Percentiles rank a stretch among this genome's conserved stretches.
These are phyloP conservation scores for Eucalyptus cladocalyx DNA, from an alignment of 345 rosid genomes.

Conservation along the genomic window DNA sequence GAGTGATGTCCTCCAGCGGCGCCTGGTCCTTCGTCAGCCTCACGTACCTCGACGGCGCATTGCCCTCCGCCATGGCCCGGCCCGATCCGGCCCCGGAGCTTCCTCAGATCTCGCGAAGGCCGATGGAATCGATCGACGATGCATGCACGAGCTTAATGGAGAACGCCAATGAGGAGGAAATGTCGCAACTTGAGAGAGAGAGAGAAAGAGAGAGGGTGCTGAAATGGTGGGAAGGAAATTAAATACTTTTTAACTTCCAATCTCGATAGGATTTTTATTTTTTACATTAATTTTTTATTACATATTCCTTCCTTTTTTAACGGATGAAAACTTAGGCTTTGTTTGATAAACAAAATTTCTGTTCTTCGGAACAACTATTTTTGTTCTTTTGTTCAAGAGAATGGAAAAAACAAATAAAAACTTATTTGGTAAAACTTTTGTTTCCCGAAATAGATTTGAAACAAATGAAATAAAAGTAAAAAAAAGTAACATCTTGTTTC, in stretches of 20 bases:
- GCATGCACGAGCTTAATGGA: neutral
- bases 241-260: neutral
- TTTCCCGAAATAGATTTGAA: fast-evolving
- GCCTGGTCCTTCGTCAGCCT: constrained; percentile 51
- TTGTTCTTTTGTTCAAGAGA: fast-evolving
- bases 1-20: constrained; percentile 51
- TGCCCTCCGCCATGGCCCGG: constrained; percentile 44
- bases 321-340: neutral
- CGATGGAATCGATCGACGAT: neutral
- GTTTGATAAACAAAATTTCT: fast-evolving
- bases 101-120: neutral
- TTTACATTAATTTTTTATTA: neutral
- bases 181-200: neutral
- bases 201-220: neutral
- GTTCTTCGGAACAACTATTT: fast-evolving
- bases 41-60: constrained; percentile 52
- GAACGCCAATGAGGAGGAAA: neutral
- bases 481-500: too few relatives aligned
- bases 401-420: fast-evolving
- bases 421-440: fast-evolving
- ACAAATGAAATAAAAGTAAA: fast-evolving
- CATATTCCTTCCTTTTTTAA: neutral
- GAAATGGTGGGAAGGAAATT: neutral
- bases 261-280: neutral
- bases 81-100: neutral